These are phyloP conservation scores for Urtica urens DNA, from an alignment of 306 rosid genomes.

Conservation along the genomic window DNA sequence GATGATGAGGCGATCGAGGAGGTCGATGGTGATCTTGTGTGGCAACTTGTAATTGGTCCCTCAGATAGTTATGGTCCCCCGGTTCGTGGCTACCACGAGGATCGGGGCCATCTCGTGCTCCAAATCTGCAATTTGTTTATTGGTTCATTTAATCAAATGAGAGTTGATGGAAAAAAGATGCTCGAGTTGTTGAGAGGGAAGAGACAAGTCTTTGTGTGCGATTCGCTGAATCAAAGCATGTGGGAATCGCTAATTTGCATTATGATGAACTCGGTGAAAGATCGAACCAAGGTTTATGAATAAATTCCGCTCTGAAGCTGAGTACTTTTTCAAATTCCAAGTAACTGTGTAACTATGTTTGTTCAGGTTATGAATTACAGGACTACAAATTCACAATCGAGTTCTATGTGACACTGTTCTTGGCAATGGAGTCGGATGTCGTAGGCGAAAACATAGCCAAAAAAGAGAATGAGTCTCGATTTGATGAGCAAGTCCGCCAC, in stretches of 20 bases:
- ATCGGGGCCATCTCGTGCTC: conserved; percentile 85
- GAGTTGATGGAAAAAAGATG: conserved; percentile 67
- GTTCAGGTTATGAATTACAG: conserved; percentile 29
- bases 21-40: conserved; percentile 83
- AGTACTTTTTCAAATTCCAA: conserved; percentile 70
- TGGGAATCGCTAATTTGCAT: conserved; percentile 96
- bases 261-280: conserved; percentile 54
- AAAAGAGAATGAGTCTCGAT: conserved; percentile 92
- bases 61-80: conserved; percentile 83
- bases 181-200: conserved; percentile 69
- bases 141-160: background rate
- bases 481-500: conserved; percentile 54
- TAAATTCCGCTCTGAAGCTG: conserved; percentile 74
- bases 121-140: too few relatives aligned
- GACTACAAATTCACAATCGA: conserved; percentile 73
- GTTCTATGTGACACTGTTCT: conserved; percentile 84
- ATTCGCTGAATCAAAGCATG: conserved; percentile 90
- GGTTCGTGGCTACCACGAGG: conserved; percentile 84
- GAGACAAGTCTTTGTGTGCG: conserved; percentile 79
- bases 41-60: conserved; percentile 94
- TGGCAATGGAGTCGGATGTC: conserved; percentile 87
- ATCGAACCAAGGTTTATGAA: conserved; percentile 55
- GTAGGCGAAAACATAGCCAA: conserved; percentile 51
- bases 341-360: conserved; percentile 35
- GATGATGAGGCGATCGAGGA: conserved; percentile 81